Conservation (phyloP, 2,329 filamentous ascomycete genomes). For the Davidsoniella virescens region DNA sequence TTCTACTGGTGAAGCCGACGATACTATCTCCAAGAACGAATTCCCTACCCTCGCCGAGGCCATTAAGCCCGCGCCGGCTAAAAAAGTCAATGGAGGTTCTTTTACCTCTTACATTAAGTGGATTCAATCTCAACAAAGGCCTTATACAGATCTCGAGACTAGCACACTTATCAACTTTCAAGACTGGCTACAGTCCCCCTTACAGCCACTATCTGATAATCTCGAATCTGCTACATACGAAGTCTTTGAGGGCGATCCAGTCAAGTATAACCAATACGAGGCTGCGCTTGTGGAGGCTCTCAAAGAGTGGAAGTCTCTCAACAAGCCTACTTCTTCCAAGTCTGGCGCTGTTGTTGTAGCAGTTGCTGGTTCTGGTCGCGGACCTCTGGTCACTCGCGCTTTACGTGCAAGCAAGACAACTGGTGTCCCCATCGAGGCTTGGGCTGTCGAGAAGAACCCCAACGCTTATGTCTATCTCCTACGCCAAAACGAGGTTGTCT, state of each 20-base stretch:
- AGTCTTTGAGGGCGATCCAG: slow-evolving; percentile 93
- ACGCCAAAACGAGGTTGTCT: slow-evolving; percentile 67
- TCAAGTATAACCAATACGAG: slow-evolving; percentile 97
- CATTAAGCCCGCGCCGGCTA: slow-evolving; percentile 21
- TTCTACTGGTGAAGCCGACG: slow-evolving; percentile 13
- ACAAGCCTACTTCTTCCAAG: slow-evolving; percentile 57
- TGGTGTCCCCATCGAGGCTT: slow-evolving; percentile 66
- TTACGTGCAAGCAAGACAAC: slow-evolving; percentile 63
- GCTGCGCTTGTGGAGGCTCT: slow-evolving; percentile 67
- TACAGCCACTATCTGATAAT: slow-evolving; percentile 91
- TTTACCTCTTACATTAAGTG: slow-evolving; percentile 71
- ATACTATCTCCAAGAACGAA: slow-evolving; percentile 27
- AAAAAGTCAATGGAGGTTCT: slow-evolving; percentile 19
- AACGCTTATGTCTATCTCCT: slow-evolving; percentile 91
- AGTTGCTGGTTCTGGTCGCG: slow-evolving; percentile 83
- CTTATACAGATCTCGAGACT: slow-evolving; percentile 35
- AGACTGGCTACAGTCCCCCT: slow-evolving; percentile 86
- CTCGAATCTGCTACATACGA: slow-evolving; percentile 95
- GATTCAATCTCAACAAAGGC: slow-evolving; percentile 66
- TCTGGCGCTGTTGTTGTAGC: slow-evolving; percentile 66
- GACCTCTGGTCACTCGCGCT: slow-evolving; percentile 77
- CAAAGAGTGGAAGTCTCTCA: slow-evolving; percentile 56
- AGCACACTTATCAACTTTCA: slow-evolving; percentile 48
- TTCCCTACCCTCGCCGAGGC: slow-evolving; percentile 61
- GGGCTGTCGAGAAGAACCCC: slow-evolving; percentile 94